These are phyloP conservation scores for Xylaria sp. DNA, from an alignment of 2,329 filamentous ascomycete genomes.

Conservation along the genomic window DNA sequence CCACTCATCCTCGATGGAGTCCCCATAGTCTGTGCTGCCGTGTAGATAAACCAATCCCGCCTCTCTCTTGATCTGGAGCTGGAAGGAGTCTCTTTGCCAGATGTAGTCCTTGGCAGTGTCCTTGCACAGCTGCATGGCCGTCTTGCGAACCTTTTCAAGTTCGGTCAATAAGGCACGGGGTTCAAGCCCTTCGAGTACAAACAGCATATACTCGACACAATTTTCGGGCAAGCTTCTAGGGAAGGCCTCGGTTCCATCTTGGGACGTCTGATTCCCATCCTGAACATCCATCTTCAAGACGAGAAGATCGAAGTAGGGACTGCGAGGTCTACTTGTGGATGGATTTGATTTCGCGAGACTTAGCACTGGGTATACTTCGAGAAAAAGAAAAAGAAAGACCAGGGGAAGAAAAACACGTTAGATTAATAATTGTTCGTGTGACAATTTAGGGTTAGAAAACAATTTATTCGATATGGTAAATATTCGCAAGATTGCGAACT, in stretches of 20 bases:
- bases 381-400: no score
- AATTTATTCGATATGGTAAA: neutral
- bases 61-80: constrained; percentile 70
- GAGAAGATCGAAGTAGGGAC: neutral
- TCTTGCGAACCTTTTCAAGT: constrained; percentile 78
- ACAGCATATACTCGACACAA: constrained; percentile 84
- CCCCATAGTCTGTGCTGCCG: constrained; percentile 86
- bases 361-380: neutral
- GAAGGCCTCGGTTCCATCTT: constrained; percentile 48
- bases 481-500: neutral
- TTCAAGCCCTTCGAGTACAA: constrained; percentile 71
- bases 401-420: neutral
- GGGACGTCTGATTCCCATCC: constrained; percentile 45
- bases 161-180: constrained; percentile 68
- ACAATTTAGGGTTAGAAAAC: neutral
- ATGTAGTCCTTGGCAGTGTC: constrained; percentile 84
- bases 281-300: constrained; percentile 39
- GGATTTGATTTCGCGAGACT: no score
- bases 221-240: constrained; percentile 74
- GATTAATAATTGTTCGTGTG: neutral
- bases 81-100: constrained; percentile 89
- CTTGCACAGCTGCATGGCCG: constrained; percentile 70
- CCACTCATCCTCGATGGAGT: constrained; percentile 98
- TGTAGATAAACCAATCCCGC: constrained; percentile 71
- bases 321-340: neutral